Evolutionary conservation across 768 basidiomycete species (phyloP).

Genomic region (Kwoniella mangroviensis): DNA sequence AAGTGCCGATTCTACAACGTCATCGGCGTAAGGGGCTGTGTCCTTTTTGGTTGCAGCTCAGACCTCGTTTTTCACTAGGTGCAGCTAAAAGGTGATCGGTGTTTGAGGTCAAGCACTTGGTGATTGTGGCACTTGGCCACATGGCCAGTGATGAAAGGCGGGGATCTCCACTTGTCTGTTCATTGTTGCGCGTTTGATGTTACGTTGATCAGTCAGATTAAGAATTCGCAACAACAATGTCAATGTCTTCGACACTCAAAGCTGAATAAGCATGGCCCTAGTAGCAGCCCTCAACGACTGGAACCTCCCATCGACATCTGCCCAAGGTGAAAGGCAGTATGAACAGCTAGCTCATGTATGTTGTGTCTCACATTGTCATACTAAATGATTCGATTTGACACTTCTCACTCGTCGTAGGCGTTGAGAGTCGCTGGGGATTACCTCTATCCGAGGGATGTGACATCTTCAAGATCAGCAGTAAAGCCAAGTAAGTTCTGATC

Average conservation of each 20-base stretch:
- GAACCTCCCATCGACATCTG: constrained; percentile 41
- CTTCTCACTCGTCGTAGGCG: constrained; percentile 20
- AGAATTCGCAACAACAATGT: background rate
- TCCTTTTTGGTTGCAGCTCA: background rate
- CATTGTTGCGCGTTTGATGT: background rate
- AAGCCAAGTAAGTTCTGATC: constrained; percentile 29
- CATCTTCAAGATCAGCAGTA: constrained; percentile 11
- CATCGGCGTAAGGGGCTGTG: constrained; percentile 19
- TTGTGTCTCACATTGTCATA: background rate
- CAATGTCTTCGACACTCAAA: background rate
- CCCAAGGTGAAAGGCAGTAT: constrained; percentile 38
- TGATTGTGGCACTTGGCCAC: background rate
- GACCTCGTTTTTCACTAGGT: background rate
- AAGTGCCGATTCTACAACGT: background rate
- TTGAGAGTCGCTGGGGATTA: constrained; percentile 24
- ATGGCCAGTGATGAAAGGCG: background rate
- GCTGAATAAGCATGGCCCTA: constrained; percentile 34
- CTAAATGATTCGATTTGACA: background rate
- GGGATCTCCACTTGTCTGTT: background rate
- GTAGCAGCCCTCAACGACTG: constrained; percentile 37
- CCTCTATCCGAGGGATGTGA: constrained; percentile 40
- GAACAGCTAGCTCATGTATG: constrained; percentile 36
- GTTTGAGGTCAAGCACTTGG: background rate
- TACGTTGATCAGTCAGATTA: background rate
- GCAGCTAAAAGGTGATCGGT: background rate